Evolutionary conservation across 768 basidiomycete genomes (phyloP).

Genomic region (Trametes villosa): DNA sequence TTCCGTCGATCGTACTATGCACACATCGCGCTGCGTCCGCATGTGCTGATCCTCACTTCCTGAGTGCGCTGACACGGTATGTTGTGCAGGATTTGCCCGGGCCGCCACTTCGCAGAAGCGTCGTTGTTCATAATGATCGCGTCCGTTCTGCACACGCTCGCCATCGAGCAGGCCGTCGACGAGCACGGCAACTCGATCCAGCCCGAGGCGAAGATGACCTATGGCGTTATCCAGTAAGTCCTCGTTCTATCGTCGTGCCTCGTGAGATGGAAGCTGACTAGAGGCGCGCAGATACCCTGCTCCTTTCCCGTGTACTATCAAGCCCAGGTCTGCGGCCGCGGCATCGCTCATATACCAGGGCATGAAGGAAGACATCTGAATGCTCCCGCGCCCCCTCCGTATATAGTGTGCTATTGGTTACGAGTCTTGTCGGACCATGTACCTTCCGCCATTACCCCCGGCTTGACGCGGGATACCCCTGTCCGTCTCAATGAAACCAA

Average conservation of each 20-base stretch:
- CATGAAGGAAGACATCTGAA: conserved; percentile 1
- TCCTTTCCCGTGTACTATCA: conserved; percentile 17
- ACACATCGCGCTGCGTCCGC: not conserved
- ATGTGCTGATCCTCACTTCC: not conserved
- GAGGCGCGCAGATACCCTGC: conserved; percentile 1
- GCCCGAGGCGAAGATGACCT: conserved; percentile 17
- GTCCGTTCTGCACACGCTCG: conserved; percentile 15
- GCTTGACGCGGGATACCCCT: not conserved
- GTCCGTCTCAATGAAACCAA: not conserved
- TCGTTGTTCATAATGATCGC: conserved; percentile 21
- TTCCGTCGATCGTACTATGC: not conserved
- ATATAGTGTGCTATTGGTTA: not conserved
- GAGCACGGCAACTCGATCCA: conserved; percentile 14
- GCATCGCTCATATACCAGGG: conserved; percentile 4
- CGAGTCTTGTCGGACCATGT: not conserved
- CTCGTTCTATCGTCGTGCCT: not conserved
- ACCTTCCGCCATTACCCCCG: not conserved
- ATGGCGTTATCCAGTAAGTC: conserved; percentile 20
- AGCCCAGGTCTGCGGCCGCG: conserved; percentile 8
- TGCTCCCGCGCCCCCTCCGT: not conserved
- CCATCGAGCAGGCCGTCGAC: conserved; percentile 15
- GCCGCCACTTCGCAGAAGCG: conserved; percentile 18
- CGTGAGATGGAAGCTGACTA: not conserved
- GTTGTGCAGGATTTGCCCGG: conserved; percentile 8
- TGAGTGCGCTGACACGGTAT: not conserved